Percentiles rank a stretch among this genome's conserved stretches.
Conservation (phyloP, 2,329 filamentous ascomycete genomes). For the Aureobasidium leucospermi region DNA sequence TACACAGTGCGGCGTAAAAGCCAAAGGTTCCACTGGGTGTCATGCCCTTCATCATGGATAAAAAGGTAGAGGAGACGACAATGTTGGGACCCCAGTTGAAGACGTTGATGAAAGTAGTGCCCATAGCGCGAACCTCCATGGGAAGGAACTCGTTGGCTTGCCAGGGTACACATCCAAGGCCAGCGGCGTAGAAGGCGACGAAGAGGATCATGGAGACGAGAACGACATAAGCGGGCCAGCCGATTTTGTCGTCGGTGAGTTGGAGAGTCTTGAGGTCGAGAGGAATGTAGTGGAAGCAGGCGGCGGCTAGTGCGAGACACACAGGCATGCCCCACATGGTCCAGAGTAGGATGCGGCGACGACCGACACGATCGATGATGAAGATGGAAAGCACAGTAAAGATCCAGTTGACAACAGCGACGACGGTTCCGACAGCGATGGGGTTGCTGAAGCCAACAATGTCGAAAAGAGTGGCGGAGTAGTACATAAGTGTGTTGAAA, state of each 20-base stretch:
- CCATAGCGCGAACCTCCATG: constrained; percentile 42
- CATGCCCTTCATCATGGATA: constrained; percentile 43
- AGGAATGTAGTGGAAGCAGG: constrained; percentile 60
- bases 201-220: constrained; percentile 40
- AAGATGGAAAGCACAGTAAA: constrained; percentile 67
- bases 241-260: constrained; percentile 24
- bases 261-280: constrained; percentile 25
- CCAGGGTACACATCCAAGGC: constrained; percentile 43
- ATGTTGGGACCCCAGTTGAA: constrained; percentile 39
- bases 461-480: constrained; percentile 35
- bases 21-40: constrained; percentile 45
- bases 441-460: constrained; percentile 70
- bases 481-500: constrained; percentile 83
- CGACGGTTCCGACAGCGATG: constrained; percentile 69
- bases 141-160: constrained; percentile 41
- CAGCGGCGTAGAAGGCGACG: constrained; percentile 38
- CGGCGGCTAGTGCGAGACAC: constrained; percentile 62
- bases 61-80: constrained; percentile 44
- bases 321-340: constrained; percentile 72
- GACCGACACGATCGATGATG: constrained; percentile 70
- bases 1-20: constrained; percentile 45
- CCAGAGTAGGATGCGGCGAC: constrained; percentile 65
- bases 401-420: constrained; percentile 73
- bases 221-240: constrained; percentile 31
- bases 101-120: constrained; percentile 43